Conservation (phyloP, 345 rosid species). For the Ailanthus altissimus region DNA sequence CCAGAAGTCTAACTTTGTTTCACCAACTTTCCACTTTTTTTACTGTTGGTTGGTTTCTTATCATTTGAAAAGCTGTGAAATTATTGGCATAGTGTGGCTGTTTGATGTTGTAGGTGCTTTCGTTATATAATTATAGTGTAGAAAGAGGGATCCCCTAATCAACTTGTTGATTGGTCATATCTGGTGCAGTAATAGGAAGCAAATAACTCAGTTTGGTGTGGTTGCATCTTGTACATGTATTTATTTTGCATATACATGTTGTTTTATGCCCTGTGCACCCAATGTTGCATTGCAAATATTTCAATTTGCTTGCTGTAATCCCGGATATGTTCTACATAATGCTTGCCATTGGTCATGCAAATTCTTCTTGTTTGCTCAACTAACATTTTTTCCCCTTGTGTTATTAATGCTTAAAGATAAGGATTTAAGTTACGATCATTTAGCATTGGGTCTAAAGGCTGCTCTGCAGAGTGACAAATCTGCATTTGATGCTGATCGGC, state of each 20-base stretch:
- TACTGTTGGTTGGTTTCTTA: background rate
- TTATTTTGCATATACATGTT: background rate
- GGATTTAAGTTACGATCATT: conserved; percentile 60
- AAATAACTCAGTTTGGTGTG: background rate
- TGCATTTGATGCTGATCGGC: conserved; percentile 68
- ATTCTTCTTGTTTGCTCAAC: background rate
- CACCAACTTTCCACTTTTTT: background rate
- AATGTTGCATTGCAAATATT: background rate
- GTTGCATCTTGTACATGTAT: background rate
- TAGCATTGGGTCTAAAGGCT: conserved; percentile 67
- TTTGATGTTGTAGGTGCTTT: background rate
- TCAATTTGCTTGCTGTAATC: background rate
- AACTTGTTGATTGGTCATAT: background rate
- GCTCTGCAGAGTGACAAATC: conserved; percentile 69
- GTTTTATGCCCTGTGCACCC: background rate
- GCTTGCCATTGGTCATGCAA: background rate
- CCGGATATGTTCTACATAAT: background rate
- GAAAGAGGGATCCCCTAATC: background rate
- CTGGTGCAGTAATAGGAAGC: background rate
- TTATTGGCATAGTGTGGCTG: background rate
- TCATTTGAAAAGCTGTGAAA: background rate
- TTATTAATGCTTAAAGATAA: conserved; percentile 40
- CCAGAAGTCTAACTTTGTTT: background rate
- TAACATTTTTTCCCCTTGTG: background rate
- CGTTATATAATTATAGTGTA: background rate